phyloP scores from a whole-genome alignment of 495 filamentous ascomycete genomes.

The Aspergillus wentii region DNA sequence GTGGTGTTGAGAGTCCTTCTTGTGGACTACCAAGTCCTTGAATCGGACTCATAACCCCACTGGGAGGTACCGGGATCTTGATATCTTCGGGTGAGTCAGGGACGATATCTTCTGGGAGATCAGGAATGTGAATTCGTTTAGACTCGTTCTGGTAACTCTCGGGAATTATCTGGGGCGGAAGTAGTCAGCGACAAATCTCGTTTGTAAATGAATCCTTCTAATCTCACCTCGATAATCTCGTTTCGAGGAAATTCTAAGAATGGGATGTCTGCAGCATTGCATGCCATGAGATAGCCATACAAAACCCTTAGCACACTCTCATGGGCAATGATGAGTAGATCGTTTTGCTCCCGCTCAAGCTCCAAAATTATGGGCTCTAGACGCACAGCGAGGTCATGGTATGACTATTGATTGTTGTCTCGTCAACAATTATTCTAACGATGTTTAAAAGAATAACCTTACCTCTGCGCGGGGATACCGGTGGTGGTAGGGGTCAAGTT shows the following conservation, averaged over 20 bases:
- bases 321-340: conserved; percentile 95
- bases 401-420: conserved; percentile 57
- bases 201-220: conserved; percentile 2
- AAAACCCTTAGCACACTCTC: conserved; percentile 94
- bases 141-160: conserved; percentile 95
- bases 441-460: no score
- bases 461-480: conserved; percentile 94
- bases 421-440: background rate
- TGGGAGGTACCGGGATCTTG: conserved; percentile 70
- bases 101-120: conserved; percentile 54
- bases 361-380: conserved; percentile 99
- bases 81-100: conserved; percentile 80
- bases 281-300: conserved; percentile 98
- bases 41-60: conserved; percentile 47
- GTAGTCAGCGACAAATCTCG: conserved; percentile 14
- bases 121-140: conserved; percentile 75
- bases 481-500: conserved; percentile 94
- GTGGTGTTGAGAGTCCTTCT: conserved; percentile 38
- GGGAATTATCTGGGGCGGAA: conserved; percentile 69
- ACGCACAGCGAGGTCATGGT: conserved; percentile 95
- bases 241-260: conserved; percentile 90
- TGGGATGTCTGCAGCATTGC: conserved; percentile 93
- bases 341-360: conserved; percentile 93
- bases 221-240: conserved; percentile 84
- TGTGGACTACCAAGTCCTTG: conserved; percentile 42